A percentile compares a stretch with the other conserved stretches of the same genome.
Conservation (phyloP, 306 rosid species). For the Dalbergia cultrata region DNA sequence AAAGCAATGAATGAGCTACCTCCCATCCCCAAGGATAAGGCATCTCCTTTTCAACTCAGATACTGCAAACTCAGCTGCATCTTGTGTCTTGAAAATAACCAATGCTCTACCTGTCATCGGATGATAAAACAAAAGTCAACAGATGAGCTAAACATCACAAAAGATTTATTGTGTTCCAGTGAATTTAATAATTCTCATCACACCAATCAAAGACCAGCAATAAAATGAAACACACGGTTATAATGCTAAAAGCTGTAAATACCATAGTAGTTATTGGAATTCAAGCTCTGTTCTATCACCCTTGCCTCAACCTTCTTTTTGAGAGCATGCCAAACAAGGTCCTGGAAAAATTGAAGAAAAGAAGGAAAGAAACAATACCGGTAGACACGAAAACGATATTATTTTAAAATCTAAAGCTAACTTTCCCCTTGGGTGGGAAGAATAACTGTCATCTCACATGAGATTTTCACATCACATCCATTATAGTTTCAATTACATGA, state of each 20-base stretch:
- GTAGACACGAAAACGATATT: conserved; percentile 1
- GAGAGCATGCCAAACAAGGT: conserved; percentile 61
- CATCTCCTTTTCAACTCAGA: conserved; percentile 51
- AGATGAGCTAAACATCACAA: conserved; percentile 12
- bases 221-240: conserved; percentile 9
- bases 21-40: conserved; percentile 65
- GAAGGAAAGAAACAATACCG: conserved; percentile 15
- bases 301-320: conserved; percentile 58
- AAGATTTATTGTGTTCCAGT: background rate
- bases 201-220: conserved; percentile 15
- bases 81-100: conserved; percentile 64
- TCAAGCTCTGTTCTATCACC: conserved; percentile 53
- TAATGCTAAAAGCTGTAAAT: conserved; percentile 17
- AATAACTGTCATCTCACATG: conserved; percentile 11
- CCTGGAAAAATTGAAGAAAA: conserved; percentile 48
- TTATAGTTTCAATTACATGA: conserved; percentile 12
- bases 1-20: conserved; percentile 53
- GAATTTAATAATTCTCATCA: background rate
- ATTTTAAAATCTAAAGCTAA: conserved; percentile 21
- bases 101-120: conserved; percentile 66
- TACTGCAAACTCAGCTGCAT: conserved; percentile 59
- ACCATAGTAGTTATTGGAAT: conserved; percentile 57
- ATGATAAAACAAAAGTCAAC: conserved; percentile 36
- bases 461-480: background rate
- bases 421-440: conserved; percentile 6